Evolutionary conservation across 2,329 filamentous ascomycete species (phyloP), one percentile per base, ranked within the genome.

Genomic region (Balansia obtecta): DNA sequence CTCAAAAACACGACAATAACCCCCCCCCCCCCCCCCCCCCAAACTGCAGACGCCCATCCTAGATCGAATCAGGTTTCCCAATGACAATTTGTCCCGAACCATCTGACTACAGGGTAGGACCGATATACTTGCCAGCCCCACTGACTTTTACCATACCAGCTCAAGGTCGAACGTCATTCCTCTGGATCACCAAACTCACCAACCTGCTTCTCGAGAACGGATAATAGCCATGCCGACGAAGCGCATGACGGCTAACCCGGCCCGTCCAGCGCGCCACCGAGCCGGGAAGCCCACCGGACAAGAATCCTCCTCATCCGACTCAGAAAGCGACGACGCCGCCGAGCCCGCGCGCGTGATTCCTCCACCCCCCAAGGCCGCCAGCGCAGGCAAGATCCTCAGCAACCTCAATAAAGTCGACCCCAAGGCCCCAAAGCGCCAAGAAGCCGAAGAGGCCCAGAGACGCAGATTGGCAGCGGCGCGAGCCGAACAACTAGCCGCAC

Each of bases 241-340:
- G 65, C 86, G 87, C 61, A 95, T 97, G 87, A 97, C 91, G 55
- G 89, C 90, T 55, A 95, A 96, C 63, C 89, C 88, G 3, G 70
- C 84, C 52, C 83, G 82, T 64, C 86, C 88, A 22, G 80, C 83
- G 57, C 86, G 93, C 51, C 86, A 96, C 61, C 83, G 89, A 52
- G 85, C 91, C 15, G 91, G 93, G 57, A 97, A 96, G 67, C 73
- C 83, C 15, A 71, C 75, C 2, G 77, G 71, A 8, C 75, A 72
- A 53, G 73, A 72, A 12, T 76, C 74, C 6, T 76, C 74, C 8
- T 76, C 74, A 41, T 79, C 76, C 39, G 73, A 77, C 53, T 74
- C 71, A 6, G 74, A 77, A 45, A 68, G 67, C 56, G 71, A 68
- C 61, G 74, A 75, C 51, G 56, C 61, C 46, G 59, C 65, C 12